Evolutionary conservation across 1,284 basidiomycete species (phyloP).

Genomic region (Phenoliferia sp.): DNA sequence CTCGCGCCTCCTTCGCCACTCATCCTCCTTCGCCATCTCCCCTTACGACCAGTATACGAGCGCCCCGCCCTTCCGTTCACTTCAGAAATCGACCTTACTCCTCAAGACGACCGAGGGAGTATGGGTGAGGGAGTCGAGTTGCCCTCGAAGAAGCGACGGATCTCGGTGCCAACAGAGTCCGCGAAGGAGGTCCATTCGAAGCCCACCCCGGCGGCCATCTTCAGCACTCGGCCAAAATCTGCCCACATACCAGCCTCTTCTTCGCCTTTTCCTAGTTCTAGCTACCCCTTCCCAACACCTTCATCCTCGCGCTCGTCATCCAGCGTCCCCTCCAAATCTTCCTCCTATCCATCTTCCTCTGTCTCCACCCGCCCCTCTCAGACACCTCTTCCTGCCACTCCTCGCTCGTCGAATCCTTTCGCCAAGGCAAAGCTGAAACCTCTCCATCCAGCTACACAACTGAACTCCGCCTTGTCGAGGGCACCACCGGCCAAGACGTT

Average conservation of each 20-base stretch:
- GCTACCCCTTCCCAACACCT: background rate
- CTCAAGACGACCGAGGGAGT: background rate
- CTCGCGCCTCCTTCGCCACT: background rate
- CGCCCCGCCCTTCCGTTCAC: background rate
- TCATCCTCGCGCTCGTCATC: background rate
- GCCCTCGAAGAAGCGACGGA: background rate
- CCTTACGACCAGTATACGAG: background rate
- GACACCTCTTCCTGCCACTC: too few relatives aligned
- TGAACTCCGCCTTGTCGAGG: too few relatives aligned
- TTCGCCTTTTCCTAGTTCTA: background rate
- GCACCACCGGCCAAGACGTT: too few relatives aligned
- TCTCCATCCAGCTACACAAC: too few relatives aligned
- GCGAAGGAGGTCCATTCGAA: background rate
- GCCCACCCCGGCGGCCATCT: background rate
- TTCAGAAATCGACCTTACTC: background rate
- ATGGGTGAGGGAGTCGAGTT: background rate
- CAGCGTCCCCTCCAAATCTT: background rate
- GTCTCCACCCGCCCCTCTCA: too few relatives aligned
- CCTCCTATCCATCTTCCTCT: background rate
- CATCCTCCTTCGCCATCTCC: background rate
- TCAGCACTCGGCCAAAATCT: background rate
- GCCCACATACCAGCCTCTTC: background rate
- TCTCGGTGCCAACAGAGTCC: background rate
- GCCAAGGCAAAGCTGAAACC: too few relatives aligned
- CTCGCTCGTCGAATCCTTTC: too few relatives aligned